Evolutionary conservation across 2,329 filamentous ascomycete species (phyloP), one percentile per base, ranked within the genome.

Genomic region (Graphilbum fragrans): DNA sequence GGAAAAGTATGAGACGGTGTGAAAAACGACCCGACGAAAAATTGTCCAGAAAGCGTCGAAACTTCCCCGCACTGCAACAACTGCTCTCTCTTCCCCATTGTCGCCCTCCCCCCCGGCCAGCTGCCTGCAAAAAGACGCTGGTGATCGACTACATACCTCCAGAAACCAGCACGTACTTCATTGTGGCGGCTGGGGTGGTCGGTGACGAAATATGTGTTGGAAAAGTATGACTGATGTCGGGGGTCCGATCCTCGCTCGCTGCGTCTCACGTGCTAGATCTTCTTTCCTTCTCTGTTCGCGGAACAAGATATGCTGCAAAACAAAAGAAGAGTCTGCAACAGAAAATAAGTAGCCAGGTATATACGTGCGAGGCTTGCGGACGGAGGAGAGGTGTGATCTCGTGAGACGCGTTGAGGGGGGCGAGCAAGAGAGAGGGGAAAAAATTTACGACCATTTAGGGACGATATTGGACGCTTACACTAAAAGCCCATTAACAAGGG

Each of bases 91-190:
- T 9, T 18, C 4, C 5, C 12, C n/a, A 19, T 18, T 11, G 18
- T 19, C 21, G 14, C 31, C 12, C 18, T n/a, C 11, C 22, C 25
- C 20, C 36, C n/a, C n/a, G n/a, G n/a, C n/a, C n/a, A n/a, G n/a
- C n/a, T n/a, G n/a, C n/a, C n/a, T n/a, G n/a, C n/a, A n/a, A n/a
- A n/a, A n/a, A 32, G 19, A 20, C 4, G 35, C 41, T 19, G 11
- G n/a, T n/a, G 16, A 33, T 27, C 19, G 3, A 29, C 14, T 29
- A 41, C 38, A 38, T 34, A 51, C 49, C 49, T 48, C 49, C 49
- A 25, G 46, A 48, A 34, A 51, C 49, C 41, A 51, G 42, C 40
- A 51, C 49, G 47, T 50, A 51, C 47, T 51, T 51, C 49, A 51
- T 51, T 22, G 38, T 51, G 46, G 10, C 44, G 42, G 42, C 33